These are phyloP conservation scores for Globisporangium orthogonon DNA, from an alignment of 352 stramenopile species.

Conservation along the genomic window DNA sequence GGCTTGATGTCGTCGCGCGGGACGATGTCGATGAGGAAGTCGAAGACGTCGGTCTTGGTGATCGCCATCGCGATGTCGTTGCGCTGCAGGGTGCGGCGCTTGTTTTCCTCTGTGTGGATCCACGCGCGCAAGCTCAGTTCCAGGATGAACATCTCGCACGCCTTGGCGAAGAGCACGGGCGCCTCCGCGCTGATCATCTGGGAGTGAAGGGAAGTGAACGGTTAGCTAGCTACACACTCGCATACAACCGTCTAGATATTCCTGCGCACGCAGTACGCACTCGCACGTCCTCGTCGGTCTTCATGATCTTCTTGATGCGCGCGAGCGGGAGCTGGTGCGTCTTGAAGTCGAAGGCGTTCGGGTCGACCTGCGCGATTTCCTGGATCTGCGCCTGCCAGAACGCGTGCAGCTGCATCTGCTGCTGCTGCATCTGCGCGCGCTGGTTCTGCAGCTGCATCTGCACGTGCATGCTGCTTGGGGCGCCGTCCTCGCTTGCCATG, in stretches of 20 bases:
- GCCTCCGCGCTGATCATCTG: conserved; percentile 93
- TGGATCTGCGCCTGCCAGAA: conserved; percentile 89
- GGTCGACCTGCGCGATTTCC: conserved; percentile 86
- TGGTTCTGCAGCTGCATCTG: conserved; percentile 85
- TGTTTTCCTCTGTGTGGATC: conserved; percentile 91
- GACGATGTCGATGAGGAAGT: conserved; percentile 92
- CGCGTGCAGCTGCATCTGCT: conserved; percentile 76
- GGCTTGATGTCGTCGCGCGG: conserved; percentile 85
- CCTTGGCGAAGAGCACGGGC: conserved; percentile 91
- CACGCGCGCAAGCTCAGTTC: conserved; percentile 87
- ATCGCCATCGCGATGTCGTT: conserved; percentile 89
- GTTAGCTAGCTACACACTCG: not conserved
- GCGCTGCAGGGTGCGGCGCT: conserved; percentile 89
- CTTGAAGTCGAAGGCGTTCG: conserved; percentile 83
- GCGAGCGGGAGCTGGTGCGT: conserved; percentile 89
- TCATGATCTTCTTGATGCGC: conserved; percentile 96
- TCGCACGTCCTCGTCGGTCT: conserved; percentile 91
- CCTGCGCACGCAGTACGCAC: conserved; percentile 14
- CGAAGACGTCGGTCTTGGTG: conserved; percentile 89
- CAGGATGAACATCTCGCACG: conserved; percentile 93
- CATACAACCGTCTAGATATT: not conserved
- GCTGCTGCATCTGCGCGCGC: conserved; percentile 84
- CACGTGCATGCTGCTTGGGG: conserved; percentile 73
- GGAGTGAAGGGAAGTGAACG: not conserved
- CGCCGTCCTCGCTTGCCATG: conserved; percentile 48